These are phyloP conservation scores for Lomentospora prolificans DNA, from an alignment of 2,329 filamentous ascomycete genomes.

Conservation along the genomic window DNA sequence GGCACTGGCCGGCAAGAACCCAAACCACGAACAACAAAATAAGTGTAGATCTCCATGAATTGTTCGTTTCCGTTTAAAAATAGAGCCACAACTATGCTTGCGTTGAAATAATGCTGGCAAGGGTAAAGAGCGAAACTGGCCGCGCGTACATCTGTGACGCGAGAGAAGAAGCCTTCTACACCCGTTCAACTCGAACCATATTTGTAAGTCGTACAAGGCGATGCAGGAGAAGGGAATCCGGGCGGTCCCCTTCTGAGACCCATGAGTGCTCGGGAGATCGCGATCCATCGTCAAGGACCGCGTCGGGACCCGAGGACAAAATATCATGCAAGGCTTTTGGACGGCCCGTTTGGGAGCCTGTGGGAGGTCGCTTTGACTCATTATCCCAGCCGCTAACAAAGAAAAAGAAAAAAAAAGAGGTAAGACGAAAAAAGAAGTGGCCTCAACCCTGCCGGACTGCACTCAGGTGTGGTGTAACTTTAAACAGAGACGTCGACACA, in stretches of 20 bases:
- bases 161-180: neutral
- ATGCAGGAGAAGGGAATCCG: neutral
- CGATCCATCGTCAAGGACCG: too few relatives aligned
- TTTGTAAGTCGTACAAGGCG: neutral
- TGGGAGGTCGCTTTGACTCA: neutral
- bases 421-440: neutral
- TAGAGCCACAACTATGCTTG: neutral
- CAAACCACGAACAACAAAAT: neutral
- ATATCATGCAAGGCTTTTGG: too few relatives aligned
- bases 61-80: neutral
- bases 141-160: constrained; percentile 2
- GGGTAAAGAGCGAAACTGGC: neutral
- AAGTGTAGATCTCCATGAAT: neutral
- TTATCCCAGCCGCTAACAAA: neutral
- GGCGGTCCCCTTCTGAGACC: too few relatives aligned
- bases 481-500: neutral
- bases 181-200: neutral
- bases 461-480: neutral
- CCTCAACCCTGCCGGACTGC: neutral
- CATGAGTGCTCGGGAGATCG: too few relatives aligned
- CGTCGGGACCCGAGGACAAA: too few relatives aligned
- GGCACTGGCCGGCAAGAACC: neutral
- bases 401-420: too few relatives aligned
- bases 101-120: neutral
- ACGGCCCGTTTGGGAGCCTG: too few relatives aligned